These are phyloP conservation scores for Nephromyces sp. DNA, from an alignment of 169 alveolate species.

Conservation along the genomic window DNA sequence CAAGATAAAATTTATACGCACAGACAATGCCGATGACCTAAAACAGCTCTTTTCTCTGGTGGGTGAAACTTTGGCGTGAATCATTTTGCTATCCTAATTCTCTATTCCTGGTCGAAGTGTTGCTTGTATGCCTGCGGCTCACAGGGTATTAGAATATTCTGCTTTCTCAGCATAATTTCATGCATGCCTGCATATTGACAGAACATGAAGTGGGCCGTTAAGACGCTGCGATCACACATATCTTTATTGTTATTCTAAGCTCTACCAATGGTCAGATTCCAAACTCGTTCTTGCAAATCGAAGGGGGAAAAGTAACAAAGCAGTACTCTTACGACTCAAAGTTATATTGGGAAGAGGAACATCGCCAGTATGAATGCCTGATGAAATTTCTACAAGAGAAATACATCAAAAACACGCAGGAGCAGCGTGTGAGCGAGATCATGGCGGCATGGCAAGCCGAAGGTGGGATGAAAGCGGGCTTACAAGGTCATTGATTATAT, in stretches of 20 bases:
- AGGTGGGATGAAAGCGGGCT: no score
- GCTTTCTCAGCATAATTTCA: background rate
- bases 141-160: background rate
- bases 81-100: background rate
- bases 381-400: conserved; percentile 28
- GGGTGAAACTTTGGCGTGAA: background rate
- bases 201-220: background rate
- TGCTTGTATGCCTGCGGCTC: no score
- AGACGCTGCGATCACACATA: background rate
- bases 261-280: background rate
- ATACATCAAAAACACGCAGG: conserved; percentile 5
- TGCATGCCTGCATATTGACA: background rate
- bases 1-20: conserved; percentile 1
- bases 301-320: background rate
- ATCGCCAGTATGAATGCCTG: conserved; percentile 14
- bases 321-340: conserved; percentile 6
- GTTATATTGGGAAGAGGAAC: conserved; percentile 21
- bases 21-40: conserved; percentile 1
- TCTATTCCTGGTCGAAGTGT: no score
- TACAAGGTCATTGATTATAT: no score
- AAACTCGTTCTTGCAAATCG: background rate
- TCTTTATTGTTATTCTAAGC: background rate
- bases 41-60: conserved; percentile 7
- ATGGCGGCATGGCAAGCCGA: no score
- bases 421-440: background rate